Evolutionary conservation across 106 monocot genomes (phyloP).

Genomic region (Dendrobium huoshanense): DNA sequence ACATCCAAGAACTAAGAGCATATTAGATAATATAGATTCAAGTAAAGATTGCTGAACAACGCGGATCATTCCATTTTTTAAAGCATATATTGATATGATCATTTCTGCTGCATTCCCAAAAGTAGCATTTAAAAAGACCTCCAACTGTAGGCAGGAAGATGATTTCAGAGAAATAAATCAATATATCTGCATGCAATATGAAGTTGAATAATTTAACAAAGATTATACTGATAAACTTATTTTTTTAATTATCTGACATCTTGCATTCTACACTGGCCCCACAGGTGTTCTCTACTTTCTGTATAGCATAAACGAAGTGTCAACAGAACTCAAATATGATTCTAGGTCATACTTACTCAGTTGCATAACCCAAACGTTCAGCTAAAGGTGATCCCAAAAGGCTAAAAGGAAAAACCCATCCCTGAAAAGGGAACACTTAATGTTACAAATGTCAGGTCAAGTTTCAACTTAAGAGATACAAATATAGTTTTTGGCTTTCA

Average conservation of each 20-base stretch:
- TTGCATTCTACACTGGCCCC: too few species aligned
- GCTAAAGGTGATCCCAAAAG: constrained; percentile 60
- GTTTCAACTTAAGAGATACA: not conserved
- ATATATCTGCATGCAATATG: not conserved
- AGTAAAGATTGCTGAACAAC: constrained; percentile 96
- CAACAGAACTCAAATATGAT: not conserved
- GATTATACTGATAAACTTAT: constrained; percentile 36
- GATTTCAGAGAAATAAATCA: not conserved
- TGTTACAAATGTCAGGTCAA: not conserved
- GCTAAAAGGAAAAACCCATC: constrained; percentile 44
- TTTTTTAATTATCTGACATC: too few species aligned
- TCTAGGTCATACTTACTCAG: constrained; percentile 39
- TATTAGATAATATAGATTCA: constrained; percentile 94
- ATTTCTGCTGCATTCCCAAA: constrained; percentile 99
- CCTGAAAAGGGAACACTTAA: constrained; percentile 4
- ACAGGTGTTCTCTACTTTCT: constrained; percentile 56
- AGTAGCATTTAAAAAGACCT: constrained; percentile 92
- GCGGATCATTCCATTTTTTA: constrained; percentile 90
- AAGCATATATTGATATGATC: constrained; percentile 94
- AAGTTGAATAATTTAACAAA: constrained; percentile 1
- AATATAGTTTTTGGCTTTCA: not conserved
- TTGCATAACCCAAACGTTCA: constrained; percentile 69
- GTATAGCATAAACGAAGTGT: not conserved
- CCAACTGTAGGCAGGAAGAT: constrained; percentile 43
- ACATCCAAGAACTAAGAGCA: too few species aligned